Evolutionary conservation across 495 filamentous ascomycete species (phyloP), one percentile per base, ranked within the genome.

Genomic region (Thozetella sp.): DNA sequence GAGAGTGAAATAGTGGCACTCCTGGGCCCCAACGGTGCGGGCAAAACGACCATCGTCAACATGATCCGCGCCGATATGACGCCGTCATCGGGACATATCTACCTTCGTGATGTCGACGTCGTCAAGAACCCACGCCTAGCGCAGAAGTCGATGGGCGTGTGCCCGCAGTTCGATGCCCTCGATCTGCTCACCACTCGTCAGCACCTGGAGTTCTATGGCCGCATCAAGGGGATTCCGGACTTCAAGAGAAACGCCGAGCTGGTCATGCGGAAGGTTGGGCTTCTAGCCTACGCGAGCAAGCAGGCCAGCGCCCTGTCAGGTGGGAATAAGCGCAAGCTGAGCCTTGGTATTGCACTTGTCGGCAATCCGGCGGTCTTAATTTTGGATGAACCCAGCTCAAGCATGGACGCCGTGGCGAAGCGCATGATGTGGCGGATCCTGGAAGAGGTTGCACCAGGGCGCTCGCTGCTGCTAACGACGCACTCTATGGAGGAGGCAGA

Each of bases 11-110:
- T 92, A 19, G 92, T 94, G 68, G 90, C 90, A 12, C 82, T 94
- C 1, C 83, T 96, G 2, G 92, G 92, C 3, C 90, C 91, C 12
- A 96, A 96, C 67, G 91, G 90, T 15, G 92, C 92, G 0, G 92
- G 92, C 43, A 96, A 96, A 69, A 88, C 85, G 2, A 93, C 90
- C 2, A 91, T 87, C 1, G 92, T 95, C 71, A 87, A 84, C 30
- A 76, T 94, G 45, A 88, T 96, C 67, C 83, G 91, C 54, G 92
- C 90, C 11, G 90, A 94, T 59, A 81, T 92, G 45, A 80, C 83
- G 24, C 90, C 90, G 0, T 79, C 80, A 15, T 22, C 20, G 27
- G 75, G 75, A 26, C 74, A 90, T 40, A 83, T 95, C 43, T 83
- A 87, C 50, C 84, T 95, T 37, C 87, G 92, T 63, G 80, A 89